Percentiles rank a stretch among this genome's conserved stretches.
Conservation (phyloP, 1,284 basidiomycete species). For the Microbotryum violaceum region DNA sequence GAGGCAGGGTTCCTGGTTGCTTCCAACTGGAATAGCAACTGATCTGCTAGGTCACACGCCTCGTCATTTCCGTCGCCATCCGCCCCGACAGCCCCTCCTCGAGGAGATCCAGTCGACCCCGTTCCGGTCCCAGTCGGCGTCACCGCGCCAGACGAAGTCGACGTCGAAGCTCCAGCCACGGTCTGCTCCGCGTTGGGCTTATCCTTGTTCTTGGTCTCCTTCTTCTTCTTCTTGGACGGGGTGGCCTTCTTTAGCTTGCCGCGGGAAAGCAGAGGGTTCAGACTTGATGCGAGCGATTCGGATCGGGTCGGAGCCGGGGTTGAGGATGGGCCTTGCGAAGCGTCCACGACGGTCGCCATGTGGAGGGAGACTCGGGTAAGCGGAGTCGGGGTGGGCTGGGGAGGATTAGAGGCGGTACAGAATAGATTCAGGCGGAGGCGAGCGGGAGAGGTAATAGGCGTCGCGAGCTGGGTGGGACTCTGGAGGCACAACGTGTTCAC, state of each 20-base stretch:
- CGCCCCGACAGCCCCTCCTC: neutral
- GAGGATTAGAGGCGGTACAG: no score
- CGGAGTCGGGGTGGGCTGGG: no score
- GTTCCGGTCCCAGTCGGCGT: neutral
- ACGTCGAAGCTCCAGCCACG: constrained; percentile 20
- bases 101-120: neutral
- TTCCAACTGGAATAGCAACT: constrained; percentile 32
- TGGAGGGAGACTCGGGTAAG: no score
- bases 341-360: no score
- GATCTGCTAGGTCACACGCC: constrained; percentile 33
- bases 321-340: no score
- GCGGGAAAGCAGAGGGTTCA: constrained; percentile 30
- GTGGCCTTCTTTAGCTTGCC: constrained; percentile 27
- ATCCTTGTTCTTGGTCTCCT: neutral
- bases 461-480: no score
- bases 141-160: constrained; percentile 3
- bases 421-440: no score
- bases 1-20: constrained; percentile 2
- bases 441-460: no score
- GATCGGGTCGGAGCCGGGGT: no score
- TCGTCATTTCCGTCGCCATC: constrained; percentile 26
- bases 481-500: no score
- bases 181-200: constrained; percentile 1
- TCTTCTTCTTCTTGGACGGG: constrained; percentile 20
- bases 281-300: no score